These are phyloP conservation scores for Microcos paniculata DNA, from an alignment of 345 rosid genomes.

Conservation along the genomic window DNA sequence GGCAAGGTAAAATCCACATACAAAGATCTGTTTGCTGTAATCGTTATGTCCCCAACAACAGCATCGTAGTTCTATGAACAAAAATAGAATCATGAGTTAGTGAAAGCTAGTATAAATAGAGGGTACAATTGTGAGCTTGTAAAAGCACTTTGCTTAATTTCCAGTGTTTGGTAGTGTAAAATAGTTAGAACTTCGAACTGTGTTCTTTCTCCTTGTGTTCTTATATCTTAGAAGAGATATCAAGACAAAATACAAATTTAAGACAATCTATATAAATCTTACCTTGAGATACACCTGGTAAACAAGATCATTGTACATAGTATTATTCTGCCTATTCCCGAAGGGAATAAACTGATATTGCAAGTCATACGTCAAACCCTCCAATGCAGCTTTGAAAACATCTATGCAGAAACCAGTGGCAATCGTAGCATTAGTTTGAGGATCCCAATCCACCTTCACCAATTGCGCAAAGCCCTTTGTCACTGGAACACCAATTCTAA, in stretches of 20 bases:
- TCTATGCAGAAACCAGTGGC: conserved; percentile 38
- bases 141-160: neutral
- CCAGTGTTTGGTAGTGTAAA: too few relatives aligned
- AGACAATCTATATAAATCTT: too few relatives aligned
- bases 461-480: conserved; percentile 27
- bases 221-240: neutral
- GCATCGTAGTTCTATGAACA: too few relatives aligned
- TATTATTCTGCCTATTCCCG: neutral
- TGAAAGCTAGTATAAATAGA: neutral
- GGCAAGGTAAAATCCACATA: conserved; percentile 5
- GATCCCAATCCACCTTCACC: conserved; percentile 15
- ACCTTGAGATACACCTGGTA: conserved; percentile 34
- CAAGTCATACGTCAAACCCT: conserved; percentile 21
- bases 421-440: neutral
- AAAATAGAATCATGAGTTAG: neutral
- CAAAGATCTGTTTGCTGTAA: neutral
- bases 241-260: neutral
- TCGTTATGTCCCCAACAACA: too few relatives aligned
- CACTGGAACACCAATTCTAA: conserved; percentile 40
- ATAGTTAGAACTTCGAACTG: neutral
- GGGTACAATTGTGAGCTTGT: neutral
- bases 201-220: too few relatives aligned
- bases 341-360: conserved; percentile 27
- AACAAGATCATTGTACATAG: conserved; percentile 29
- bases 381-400: conserved; percentile 33